These are phyloP conservation scores for Fusarium staphyleae DNA, from an alignment of 2,329 filamentous ascomycete genomes.

Conservation along the genomic window DNA sequence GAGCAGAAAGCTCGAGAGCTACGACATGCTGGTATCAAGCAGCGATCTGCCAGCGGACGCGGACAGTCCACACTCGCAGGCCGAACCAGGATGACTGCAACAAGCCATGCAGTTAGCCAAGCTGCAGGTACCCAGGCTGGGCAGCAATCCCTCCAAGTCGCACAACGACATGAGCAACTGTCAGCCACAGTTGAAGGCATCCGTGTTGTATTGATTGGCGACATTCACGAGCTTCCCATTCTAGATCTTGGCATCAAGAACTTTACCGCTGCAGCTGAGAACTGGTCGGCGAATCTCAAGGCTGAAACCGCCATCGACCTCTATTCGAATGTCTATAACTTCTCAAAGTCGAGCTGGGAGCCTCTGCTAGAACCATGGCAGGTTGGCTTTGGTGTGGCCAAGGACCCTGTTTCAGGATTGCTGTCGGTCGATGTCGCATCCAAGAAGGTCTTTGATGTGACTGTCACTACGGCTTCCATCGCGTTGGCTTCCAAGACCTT, in stretches of 20 bases:
- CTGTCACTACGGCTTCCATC: slow-evolving; percentile 91
- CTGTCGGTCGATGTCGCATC: slow-evolving; percentile 87
- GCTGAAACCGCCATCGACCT: slow-evolving; percentile 91
- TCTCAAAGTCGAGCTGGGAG: slow-evolving; percentile 98
- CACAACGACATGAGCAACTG: slow-evolving; percentile 71
- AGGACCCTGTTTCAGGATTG: slow-evolving; percentile 75
- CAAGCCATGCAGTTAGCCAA: slow-evolving; percentile 41
- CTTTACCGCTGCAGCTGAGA: slow-evolving; percentile 82
- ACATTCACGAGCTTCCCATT: slow-evolving; percentile 93
- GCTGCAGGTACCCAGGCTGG: slow-evolving; percentile 32
- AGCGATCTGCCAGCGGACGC: slow-evolving; percentile 64
- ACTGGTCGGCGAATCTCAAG: slow-evolving; percentile 89
- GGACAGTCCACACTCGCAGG: slow-evolving; percentile 58
- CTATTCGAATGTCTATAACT: slow-evolving; percentile 97
- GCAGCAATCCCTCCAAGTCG: slow-evolving; percentile 20
- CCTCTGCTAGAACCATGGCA: slow-evolving; percentile 96
- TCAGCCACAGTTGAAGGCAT: slow-evolving; percentile 87
- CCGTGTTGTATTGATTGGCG: slow-evolving; percentile 91
- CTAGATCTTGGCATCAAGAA: slow-evolving; percentile 92
- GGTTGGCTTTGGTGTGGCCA: slow-evolving; percentile 87
- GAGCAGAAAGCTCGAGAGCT: slow-evolving; percentile 65
- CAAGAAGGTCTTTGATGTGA: slow-evolving; percentile 89
- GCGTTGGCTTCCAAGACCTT: slow-evolving; percentile 92
- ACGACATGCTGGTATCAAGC: slow-evolving; percentile 57
- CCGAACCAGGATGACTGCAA: slow-evolving; percentile 50